Evolutionary conservation across 164 flowering plant species (phyloP).

Genomic region (Annona squamosa): DNA sequence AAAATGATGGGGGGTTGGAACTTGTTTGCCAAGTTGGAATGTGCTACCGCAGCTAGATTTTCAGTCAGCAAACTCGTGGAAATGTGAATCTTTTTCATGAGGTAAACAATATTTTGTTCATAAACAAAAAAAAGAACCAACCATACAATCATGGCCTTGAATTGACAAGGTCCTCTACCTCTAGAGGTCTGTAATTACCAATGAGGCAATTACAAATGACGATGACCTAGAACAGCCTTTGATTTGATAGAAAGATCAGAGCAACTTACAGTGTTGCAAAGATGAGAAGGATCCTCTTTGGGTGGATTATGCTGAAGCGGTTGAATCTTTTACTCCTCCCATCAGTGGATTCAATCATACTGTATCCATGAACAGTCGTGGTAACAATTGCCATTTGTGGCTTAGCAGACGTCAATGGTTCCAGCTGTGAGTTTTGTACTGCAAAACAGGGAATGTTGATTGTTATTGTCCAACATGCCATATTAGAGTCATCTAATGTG

Average conservation of each 20-base stretch:
- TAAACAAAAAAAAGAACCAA: neutral
- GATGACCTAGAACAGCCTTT: too few relatives aligned
- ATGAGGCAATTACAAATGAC: neutral
- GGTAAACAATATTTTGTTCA: neutral
- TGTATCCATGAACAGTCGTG: conserved; percentile 5
- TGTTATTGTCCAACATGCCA: neutral
- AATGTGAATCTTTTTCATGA: neutral
- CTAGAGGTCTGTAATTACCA: too few relatives aligned
- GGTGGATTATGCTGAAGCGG: conserved; percentile 23
- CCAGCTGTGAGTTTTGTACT: conserved; percentile 23
- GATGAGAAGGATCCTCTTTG: conserved; percentile 31
- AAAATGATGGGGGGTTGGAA: neutral
- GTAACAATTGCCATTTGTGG: conserved; percentile 10
- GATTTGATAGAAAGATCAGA: neutral
- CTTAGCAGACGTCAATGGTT: conserved; percentile 19
- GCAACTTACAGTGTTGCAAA: conserved; percentile 31
- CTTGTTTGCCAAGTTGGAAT: neutral
- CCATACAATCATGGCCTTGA: neutral
- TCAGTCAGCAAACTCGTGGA: neutral
- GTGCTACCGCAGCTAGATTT: neutral
- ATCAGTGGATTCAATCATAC: conserved; percentile 13
- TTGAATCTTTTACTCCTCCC: conserved; percentile 23
- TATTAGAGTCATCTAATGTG: too few relatives aligned
- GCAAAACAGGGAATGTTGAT: conserved; percentile 3
- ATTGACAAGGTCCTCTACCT: too few relatives aligned